A percentile compares a stretch with the other conserved stretches of the same genome.
phyloP scores from a whole-genome alignment of 148 eudicot genomes.

The Gaultheria prostrata region DNA sequence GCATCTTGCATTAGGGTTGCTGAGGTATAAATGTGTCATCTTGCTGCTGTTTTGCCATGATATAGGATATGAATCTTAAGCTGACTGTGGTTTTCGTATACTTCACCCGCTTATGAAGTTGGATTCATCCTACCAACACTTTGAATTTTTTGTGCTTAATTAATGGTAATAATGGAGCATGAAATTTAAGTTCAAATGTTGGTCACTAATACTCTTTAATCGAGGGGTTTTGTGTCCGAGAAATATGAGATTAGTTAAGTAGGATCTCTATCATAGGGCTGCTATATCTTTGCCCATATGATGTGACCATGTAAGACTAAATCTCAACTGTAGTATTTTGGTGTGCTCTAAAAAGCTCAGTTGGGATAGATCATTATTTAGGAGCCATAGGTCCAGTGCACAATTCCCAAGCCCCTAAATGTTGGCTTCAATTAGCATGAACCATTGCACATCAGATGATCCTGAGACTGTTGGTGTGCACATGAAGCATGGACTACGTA shows the following conservation, averaged over 20 bases:
- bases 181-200: background rate
- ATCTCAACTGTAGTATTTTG: background rate
- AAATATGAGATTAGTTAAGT: background rate
- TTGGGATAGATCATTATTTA: background rate
- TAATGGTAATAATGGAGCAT: background rate
- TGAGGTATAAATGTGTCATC: constrained; percentile 42
- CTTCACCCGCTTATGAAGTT: background rate
- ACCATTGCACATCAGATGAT: background rate
- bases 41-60: constrained; percentile 1
- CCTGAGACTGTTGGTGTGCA: background rate
- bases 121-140: background rate
- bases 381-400: constrained; percentile 1
- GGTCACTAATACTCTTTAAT: background rate
- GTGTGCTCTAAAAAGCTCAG: background rate
- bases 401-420: background rate
- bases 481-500: background rate
- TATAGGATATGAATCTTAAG: background rate
- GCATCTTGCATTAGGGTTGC: constrained; percentile 85
- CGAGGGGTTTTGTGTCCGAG: background rate
- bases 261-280: background rate
- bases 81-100: background rate
- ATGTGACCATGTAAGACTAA: background rate
- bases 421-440: background rate
- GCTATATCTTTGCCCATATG: background rate
- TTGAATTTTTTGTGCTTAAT: background rate